These are phyloP conservation scores for Pyracantha coccinea DNA, from an alignment of 331 rosid species.

Conservation along the genomic window DNA sequence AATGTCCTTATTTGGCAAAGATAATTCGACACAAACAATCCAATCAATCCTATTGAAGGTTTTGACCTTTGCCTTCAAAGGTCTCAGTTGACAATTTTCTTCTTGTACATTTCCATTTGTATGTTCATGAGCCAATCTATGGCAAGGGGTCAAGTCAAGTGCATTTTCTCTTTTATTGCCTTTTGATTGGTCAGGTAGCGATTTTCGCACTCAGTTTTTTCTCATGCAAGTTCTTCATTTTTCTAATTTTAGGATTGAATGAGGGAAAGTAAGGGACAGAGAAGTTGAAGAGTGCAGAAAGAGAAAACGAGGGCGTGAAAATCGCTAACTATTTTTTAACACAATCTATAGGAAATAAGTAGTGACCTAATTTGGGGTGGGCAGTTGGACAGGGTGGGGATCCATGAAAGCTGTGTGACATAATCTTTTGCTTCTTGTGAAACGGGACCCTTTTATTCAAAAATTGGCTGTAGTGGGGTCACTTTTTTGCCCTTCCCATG, in stretches of 20 bases:
- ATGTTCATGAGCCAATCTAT: background rate
- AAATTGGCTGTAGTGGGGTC: conserved; percentile 36
- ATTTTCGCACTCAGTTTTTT: too few species aligned
- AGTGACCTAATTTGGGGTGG: conserved; percentile 15
- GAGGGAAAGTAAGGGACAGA: too few species aligned
- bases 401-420: conserved; percentile 45
- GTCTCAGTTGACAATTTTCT: background rate
- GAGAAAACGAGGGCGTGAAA: too few species aligned
- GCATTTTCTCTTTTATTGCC: conserved; percentile 9
- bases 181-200: conserved; percentile 7
- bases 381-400: conserved; percentile 55
- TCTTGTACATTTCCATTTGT: background rate
- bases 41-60: background rate
- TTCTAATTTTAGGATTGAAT: too few species aligned
- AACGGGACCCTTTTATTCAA: conserved; percentile 32
- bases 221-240: too few species aligned
- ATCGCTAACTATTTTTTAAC: too few species aligned
- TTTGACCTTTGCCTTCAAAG: background rate
- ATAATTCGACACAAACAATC: background rate
- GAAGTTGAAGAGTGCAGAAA: too few species aligned
- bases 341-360: background rate
- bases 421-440: conserved; percentile 28
- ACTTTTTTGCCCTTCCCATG: conserved; percentile 27
- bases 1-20: too few species aligned
- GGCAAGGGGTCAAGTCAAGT: background rate